Evolutionary conservation across 2,329 filamentous ascomycete species (phyloP).

Genomic region (Thelonectria discophora): DNA sequence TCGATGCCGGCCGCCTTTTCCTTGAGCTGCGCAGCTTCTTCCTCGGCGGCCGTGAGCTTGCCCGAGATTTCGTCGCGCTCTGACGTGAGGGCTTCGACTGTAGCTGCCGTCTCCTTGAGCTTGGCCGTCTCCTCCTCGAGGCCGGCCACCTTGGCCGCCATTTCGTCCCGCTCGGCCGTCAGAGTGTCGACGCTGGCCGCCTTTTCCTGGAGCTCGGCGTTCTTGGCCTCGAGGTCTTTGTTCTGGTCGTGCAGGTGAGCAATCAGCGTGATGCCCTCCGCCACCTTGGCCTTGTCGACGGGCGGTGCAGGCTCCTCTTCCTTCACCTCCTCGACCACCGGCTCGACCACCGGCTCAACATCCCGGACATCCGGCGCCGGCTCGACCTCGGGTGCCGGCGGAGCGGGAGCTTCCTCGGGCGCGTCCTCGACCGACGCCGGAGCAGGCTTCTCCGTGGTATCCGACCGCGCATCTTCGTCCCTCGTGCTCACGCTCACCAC

Average conservation of each 20-base stretch:
- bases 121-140: constrained; percentile 27
- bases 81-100: constrained; percentile 12
- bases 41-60: constrained; percentile 21
- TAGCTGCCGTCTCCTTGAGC: constrained; percentile 16
- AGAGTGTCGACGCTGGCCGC: constrained; percentile 24
- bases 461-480: constrained; percentile 34
- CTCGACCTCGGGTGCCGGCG: constrained; percentile 26
- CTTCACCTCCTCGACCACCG: constrained; percentile 18
- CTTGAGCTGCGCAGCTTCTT: constrained; percentile 30
- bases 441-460: constrained; percentile 38
- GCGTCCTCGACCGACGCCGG: constrained; percentile 18
- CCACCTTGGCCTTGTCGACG: constrained; percentile 12
- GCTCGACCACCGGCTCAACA: constrained; percentile 18
- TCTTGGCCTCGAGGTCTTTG: constrained; percentile 18
- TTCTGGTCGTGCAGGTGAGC: constrained; percentile 29
- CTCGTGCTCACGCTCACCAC: constrained; percentile 7
- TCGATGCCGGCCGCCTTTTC: constrained; percentile 25
- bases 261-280: constrained; percentile 13
- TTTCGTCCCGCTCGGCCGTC: constrained; percentile 31
- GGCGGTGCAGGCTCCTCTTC: constrained; percentile 11
- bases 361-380: constrained; percentile 2
- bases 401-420: constrained; percentile 6
- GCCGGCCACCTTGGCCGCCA: constrained; percentile 29
- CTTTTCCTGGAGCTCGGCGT: constrained; percentile 35
- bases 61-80: constrained; percentile 20